Base-by-base conservation (phyloP, 1,139 yeast genomes). In the Sugiyamaella paludigena region DNA sequence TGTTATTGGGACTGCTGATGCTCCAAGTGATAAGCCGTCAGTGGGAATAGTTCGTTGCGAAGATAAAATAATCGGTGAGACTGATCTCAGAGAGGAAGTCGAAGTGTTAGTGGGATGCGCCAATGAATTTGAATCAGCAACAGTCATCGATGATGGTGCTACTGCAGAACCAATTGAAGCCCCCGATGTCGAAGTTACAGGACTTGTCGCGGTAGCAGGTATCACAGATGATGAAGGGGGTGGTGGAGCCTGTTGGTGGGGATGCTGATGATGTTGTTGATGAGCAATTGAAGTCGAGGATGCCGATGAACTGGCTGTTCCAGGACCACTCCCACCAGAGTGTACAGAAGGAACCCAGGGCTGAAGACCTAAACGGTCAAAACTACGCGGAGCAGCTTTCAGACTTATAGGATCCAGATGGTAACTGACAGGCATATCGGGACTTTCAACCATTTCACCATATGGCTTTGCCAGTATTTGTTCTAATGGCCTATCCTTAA, bases 341-440 rank as follows among this genome's bases (percentile, higher is more conserved):
- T 43, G 41, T 12, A 36, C 13, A 10, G 40, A 40, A 33, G 51
- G 44, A 13, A 48, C 45, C 51, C 51, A 48, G 4, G 51, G 48
- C 35, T 36, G 39, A 19, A 33, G n/a, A 30, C 30, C 16, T 6
- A 43, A 29, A 12, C 34, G 34, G 12, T 48, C 51, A 39, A 40
- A 43, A 32, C 36, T 43, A 15, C 36, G 15, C 9, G 43, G 16
- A n/a, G 50, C 35, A 35, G 34, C 45, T 29, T 39, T 41, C 12
- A 29, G 35, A 24, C 30, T 28, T 24, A n/a, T 40, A 24, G 48
- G 28, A 35, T 32, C 44, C 13, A 36, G 40, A 29, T 43, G 37
- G 32, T 11, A 26, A 16, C 36, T 26, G 11, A 39, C 32, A 28
- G 43, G 30, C 8, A 43, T 48, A 9, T 44, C 44, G 7, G 35